These are phyloP conservation scores for Excoecaria cochinchinensis DNA, from an alignment of 345 rosid genomes.

Conservation along the genomic window DNA sequence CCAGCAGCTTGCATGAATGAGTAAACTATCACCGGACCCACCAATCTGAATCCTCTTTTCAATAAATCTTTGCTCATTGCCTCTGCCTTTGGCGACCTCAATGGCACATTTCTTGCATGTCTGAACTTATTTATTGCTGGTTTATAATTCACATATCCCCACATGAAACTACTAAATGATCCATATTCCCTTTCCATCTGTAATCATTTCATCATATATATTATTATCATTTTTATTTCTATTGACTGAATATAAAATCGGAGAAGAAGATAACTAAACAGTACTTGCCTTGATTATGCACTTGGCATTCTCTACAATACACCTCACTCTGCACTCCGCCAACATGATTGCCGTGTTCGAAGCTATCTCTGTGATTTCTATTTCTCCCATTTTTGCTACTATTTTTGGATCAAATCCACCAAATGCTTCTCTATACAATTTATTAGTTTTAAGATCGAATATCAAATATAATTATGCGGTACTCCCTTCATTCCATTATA, in stretches of 20 bases:
- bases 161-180: constrained; percentile 78
- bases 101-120: constrained; percentile 76
- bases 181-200: constrained; percentile 77
- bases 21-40: constrained; percentile 89
- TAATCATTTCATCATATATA: not conserved
- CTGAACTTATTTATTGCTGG: constrained; percentile 66
- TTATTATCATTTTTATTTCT: not conserved
- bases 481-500: too few relatives aligned
- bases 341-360: constrained; percentile 73
- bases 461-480: too few relatives aligned
- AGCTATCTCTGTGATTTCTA: constrained; percentile 67
- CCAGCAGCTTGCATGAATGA: constrained; percentile 98
- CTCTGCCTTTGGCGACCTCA: constrained; percentile 89
- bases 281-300: constrained; percentile 76
- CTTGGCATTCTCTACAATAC: constrained; percentile 85
- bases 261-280: too few relatives aligned
- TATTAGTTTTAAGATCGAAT: too few relatives aligned
- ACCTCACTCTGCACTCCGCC: constrained; percentile 76
- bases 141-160: constrained; percentile 85
- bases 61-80: constrained; percentile 74
- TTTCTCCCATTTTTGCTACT: constrained; percentile 85
- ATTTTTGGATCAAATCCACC: constrained; percentile 66
- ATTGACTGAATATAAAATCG: too few relatives aligned
- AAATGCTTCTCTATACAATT: constrained; percentile 61
- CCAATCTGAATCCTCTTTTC: constrained; percentile 80